Evolutionary conservation across 495 filamentous ascomycete species (phyloP), one percentile per base, ranked within the genome.

Genomic region (Haplographium delicatum): DNA sequence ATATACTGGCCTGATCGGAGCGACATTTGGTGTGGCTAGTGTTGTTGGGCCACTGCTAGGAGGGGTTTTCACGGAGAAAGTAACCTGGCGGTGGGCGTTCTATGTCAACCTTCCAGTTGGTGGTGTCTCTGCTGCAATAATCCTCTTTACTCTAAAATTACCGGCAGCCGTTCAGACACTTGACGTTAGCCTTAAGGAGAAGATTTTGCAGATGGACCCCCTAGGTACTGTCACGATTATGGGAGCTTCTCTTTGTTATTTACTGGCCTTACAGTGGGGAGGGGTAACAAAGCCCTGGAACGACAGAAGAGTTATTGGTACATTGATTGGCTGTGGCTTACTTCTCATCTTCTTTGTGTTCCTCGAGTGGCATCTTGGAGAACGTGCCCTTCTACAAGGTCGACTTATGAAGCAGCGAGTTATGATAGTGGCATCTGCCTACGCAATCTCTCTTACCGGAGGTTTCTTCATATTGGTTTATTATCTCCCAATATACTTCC

Each of bases 251-350:
- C 71, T 91, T 57, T 82, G 75, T 51, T 64, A 89, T 1, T 63
- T 94, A n/a, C 71, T 95, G 0, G 89, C 89, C 0, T 69, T 95
- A 15, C 88, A 93, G 62, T 95, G 88, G 89, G 89, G 87, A 38
- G 89, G 88, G 4, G 76, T 74, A 0, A 75, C 67, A 20, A 86
- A 91, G 52, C 53, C 66, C 0, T 94, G 88, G 88, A 61, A 54
- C 38, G 72, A 71, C 51, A 79, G 70, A 40, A 78, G 79, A 10
- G 81, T 91, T 54, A 85, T 90, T 44, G 75, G 75, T 1, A 70
- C 91, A 2, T 79, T 91, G 35, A 72, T 86, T 7, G 57, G 86
- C n/a, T 86, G 83, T 50, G 83, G 70, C 11, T 62, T 91, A 3
- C 65, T 93, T 11, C 68, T 79, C 26, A 51, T 71, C 40, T 49